Evolutionary conservation across 2,329 filamentous ascomycete species (phyloP), one percentile per base, ranked within the genome.

Genomic region (Ophiostoma sp.): DNA sequence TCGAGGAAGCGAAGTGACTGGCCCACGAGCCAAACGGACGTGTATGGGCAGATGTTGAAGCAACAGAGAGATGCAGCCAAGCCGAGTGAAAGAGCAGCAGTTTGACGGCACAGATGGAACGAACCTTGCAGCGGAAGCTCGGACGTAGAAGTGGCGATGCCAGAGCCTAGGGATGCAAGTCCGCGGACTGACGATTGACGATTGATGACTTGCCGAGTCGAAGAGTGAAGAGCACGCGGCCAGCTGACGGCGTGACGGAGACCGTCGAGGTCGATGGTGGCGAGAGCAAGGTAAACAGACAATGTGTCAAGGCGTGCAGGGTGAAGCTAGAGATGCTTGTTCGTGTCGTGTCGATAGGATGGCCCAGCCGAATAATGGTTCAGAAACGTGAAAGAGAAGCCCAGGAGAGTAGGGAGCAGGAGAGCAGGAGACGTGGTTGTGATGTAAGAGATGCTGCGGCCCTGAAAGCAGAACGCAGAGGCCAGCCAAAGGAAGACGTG

Each of bases 401-500:
- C n/a, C 10, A 41, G 65, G 39, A 67, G 64, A 36, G 33, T 33
- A 64, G 60, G 57, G n/a, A n/a, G n/a, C 3, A 35, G 62, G 36
- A 67, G 36, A 39, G 33, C 62, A 65, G 62, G 62, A 67, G 65
- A 7, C 17, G 41, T 23, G 31, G 57, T 68, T 71, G 70, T 69
- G 70, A 68, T 71, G 70, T 67, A 68, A 69, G 20, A 66, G 65
- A 67, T 67, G 65, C 48, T 41, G 33, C 17, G n/a, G 52, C 10
- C 52, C 52, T 57, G 52, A n/a, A 62, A 27, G 27, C 62, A 62
- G 52, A 57, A 57, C 27, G 27, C 27, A 31, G 27, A 39, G 36
- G 57, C 67, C 60, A 60, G 64, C 39, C 66, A 41, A 70, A 72
- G 68, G 70, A 73, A 67, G 72, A 72, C 72, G 72, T 73, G 72